Evolutionary conservation across 1,284 basidiomycete species (phyloP), one percentile per base, ranked within the genome.

Genomic region (Ustilago vetiveriae): DNA sequence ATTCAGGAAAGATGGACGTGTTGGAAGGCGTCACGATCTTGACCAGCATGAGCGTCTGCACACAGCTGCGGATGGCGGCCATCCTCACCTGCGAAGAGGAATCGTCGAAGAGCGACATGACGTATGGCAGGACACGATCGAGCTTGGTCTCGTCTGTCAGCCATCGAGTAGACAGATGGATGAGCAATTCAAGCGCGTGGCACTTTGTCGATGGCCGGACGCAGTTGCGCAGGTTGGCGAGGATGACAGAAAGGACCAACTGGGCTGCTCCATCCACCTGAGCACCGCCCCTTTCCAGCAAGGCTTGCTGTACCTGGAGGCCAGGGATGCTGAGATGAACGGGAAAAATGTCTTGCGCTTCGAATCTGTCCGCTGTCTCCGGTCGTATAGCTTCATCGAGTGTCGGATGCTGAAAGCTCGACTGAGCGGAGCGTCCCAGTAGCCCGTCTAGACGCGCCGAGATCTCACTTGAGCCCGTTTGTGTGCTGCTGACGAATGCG

Each of bases 141-240:
- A 98, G 85, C 80, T 95, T 95, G 14, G 93, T 92, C 82, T 98
- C 95, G 78, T 98, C 96, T 0, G 91, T 92, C 29, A 98, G 86
- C 78, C 91, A 90, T 9, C 70, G 53, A 2, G 87, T 87, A 4
- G 88, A 88, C 6, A 98, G 85, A 2, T 92, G 92, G 17, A 97
- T 85, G 54, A 97, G 89, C 10, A 97, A 86, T 73, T 97, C 93
- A 43, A 98, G 83, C 0, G 90, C 91, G 33, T 88, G 89, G 24
- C 92, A 84, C 80, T 94, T 92, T 7, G 92, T 92, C 29, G 90
- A 92, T 0, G 96, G 92, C 3, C 93, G 86, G 13, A 87, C 84
- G 76, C 92, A 95, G 75, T 94, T 95, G 35, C 96, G 88, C 27
- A 98, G 87, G 72, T 96, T 95, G 17, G 94, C 89, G 19, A 92